Conservation (phyloP, 2,329 filamentous ascomycete species). For the Chaetomiaceae sp. region DNA sequence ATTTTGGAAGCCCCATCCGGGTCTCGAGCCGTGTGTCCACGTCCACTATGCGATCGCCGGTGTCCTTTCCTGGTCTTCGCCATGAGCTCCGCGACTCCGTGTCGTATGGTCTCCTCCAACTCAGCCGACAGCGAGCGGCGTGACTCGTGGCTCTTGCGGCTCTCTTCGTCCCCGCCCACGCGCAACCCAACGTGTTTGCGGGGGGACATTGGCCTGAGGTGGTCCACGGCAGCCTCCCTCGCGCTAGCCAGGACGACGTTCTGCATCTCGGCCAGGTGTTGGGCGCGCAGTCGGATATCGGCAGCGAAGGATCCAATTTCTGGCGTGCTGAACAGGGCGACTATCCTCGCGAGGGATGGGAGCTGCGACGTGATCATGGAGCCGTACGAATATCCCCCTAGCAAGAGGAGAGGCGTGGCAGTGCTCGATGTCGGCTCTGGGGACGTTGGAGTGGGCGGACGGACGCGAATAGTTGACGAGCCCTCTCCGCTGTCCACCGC, state of each 20-base stretch:
- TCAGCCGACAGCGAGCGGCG: slow-evolving; percentile 37
- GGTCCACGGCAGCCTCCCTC: slow-evolving; percentile 31
- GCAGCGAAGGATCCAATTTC: slow-evolving; percentile 53
- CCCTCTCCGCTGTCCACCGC: background rate
- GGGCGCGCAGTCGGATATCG: slow-evolving; percentile 66
- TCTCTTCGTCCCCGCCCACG: slow-evolving; percentile 46
- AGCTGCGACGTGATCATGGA: slow-evolving; percentile 73
- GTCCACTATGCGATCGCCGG: slow-evolving; percentile 6
- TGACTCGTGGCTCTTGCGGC: slow-evolving; percentile 38
- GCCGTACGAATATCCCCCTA: slow-evolving; percentile 87
- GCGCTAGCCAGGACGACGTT: slow-evolving; percentile 41
- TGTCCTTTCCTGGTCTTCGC: slow-evolving; percentile 35
- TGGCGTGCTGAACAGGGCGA: slow-evolving; percentile 53
- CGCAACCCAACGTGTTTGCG: slow-evolving; percentile 40
- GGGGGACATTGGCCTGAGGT: slow-evolving; percentile 28
- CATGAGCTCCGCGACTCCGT: slow-evolving; percentile 45
- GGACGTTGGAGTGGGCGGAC: slow-evolving; percentile 8
- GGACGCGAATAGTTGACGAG: slow-evolving; percentile 2
- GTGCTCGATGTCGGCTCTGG: background rate
- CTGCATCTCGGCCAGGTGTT: slow-evolving; percentile 61
- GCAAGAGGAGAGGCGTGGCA: slow-evolving; percentile 42
- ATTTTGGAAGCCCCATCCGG: slow-evolving; percentile 7
- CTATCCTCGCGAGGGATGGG: slow-evolving; percentile 56
- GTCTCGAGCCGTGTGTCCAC: slow-evolving; percentile 15
- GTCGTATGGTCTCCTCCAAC: slow-evolving; percentile 44